Evolutionary conservation across 1,284 basidiomycete species (phyloP).

Genomic region (Apiotrichum sp.): DNA sequence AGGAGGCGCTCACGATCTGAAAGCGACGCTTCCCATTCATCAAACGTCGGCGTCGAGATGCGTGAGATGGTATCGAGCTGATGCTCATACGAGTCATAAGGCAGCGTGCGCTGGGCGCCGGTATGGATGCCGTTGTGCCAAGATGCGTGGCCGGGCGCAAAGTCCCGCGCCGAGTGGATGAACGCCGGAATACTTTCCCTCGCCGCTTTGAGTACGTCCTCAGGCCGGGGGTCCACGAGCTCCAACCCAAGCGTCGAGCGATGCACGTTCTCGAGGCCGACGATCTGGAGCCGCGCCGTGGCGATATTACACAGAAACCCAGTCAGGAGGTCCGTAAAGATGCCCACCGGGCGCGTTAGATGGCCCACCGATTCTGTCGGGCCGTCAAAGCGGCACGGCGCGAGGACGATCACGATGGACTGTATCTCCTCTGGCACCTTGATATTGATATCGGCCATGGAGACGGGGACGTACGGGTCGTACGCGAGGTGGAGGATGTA

Average conservation of each 20-base stretch:
- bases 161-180: too few relatives aligned
- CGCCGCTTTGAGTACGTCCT: neutral
- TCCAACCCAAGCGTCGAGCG: neutral
- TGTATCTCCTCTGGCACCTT: neutral
- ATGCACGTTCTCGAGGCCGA: constrained; percentile 1
- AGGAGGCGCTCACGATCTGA: neutral
- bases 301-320: neutral
- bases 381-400: neutral
- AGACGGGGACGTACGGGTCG: neutral
- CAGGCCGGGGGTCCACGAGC: neutral
- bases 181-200: neutral
- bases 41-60: neutral
- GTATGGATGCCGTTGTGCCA: too few relatives aligned
- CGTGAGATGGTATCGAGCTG: neutral
- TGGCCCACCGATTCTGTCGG: neutral
- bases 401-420: neutral
- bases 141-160: neutral
- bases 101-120: neutral
- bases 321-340: neutral
- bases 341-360: neutral
- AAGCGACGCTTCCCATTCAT: neutral
- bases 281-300: neutral
- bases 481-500: neutral
- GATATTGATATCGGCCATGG: neutral
- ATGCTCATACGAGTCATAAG: neutral